A percentile compares a stretch with the other conserved stretches of the same genome.
Conservation (phyloP, 306 rosid species). For the Gastrolobium villosum region DNA sequence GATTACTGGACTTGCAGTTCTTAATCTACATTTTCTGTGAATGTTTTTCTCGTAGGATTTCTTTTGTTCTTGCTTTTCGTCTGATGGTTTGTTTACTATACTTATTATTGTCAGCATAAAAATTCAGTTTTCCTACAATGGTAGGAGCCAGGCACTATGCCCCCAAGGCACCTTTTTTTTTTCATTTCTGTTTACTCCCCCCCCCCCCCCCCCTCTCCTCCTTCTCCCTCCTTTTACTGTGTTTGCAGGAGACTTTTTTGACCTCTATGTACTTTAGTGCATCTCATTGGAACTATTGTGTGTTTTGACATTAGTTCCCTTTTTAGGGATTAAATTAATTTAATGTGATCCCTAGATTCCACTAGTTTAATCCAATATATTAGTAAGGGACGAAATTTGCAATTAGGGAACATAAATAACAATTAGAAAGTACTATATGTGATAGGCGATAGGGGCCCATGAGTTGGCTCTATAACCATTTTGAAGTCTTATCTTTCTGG, state of each 20-base stretch:
- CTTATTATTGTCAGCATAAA: conserved; percentile 29
- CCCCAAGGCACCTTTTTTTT: not conserved
- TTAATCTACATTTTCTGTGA: conserved; percentile 6
- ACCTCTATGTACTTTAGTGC: conserved; percentile 15
- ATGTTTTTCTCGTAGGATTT: not conserved
- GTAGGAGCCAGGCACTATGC: not conserved
- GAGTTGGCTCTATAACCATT: conserved; percentile 19
- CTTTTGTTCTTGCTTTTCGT: conserved; percentile 12
- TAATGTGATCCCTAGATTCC: conserved; percentile 8
- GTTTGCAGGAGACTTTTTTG: not conserved
- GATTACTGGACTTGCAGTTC: conserved; percentile 31
- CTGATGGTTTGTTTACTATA: conserved; percentile 21
- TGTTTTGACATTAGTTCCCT: conserved; percentile 1
- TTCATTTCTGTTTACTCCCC: conserved; percentile 3
- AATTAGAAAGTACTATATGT: not conserved
- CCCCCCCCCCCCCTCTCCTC: too few species aligned
- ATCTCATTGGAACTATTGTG: conserved; percentile 20
- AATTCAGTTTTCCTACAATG: conserved; percentile 1
- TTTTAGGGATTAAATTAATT: not conserved
- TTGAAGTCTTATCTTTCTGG: conserved; percentile 11
- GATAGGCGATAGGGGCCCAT: not conserved
- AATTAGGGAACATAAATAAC: not conserved
- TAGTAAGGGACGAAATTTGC: not conserved
- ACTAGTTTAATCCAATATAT: conserved; percentile 24
- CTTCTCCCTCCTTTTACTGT: not conserved